These are phyloP conservation scores for Pythium sukuiense DNA, from an alignment of 352 stramenopile genomes.

Conservation along the genomic window DNA sequence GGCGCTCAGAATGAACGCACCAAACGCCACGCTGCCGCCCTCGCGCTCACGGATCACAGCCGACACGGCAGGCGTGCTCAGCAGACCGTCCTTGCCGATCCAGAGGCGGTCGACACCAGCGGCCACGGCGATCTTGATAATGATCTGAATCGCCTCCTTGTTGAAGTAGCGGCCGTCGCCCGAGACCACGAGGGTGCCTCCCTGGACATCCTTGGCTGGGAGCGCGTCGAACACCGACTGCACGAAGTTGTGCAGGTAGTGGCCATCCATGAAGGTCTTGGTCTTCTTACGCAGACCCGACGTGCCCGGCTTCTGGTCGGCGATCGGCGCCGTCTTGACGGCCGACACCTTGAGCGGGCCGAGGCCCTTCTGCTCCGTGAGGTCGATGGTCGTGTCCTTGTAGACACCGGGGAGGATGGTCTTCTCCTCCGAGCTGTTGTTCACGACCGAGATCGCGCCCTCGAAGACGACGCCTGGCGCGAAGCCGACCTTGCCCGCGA, in stretches of 20 bases:
- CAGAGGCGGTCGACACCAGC: constrained; percentile 96
- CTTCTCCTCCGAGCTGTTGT: constrained; percentile 96
- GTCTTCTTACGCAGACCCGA: constrained; percentile 99
- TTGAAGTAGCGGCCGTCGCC: constrained; percentile 94
- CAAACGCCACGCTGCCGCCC: constrained; percentile 91
- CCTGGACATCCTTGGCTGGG: constrained; percentile 91
- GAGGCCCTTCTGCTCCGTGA: constrained; percentile 92
- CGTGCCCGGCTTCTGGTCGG: constrained; percentile 97
- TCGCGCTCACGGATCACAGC: constrained; percentile 95
- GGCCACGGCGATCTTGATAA: constrained; percentile 96
- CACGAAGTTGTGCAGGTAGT: constrained; percentile 99
- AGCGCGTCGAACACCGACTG: constrained; percentile 97
- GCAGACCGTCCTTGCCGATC: constrained; percentile 94
- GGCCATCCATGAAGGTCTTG: constrained; percentile 96
- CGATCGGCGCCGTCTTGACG: constrained; percentile 91
- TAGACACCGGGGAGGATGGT: constrained; percentile 92
- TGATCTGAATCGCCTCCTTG: constrained; percentile 96
- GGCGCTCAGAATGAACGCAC: constrained; percentile 97
- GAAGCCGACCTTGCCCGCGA: constrained; percentile 95
- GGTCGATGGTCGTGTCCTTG: constrained; percentile 94
- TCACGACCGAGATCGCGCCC: constrained; percentile 92
- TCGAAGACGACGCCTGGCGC: constrained; percentile 91
- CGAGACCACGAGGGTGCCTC: constrained; percentile 96
- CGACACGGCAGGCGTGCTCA: constrained; percentile 97
- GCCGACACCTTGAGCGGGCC: constrained; percentile 84